Base-by-base conservation (phyloP, 2,329 filamentous ascomycete genomes). In the Dothistroma pini region DNA sequence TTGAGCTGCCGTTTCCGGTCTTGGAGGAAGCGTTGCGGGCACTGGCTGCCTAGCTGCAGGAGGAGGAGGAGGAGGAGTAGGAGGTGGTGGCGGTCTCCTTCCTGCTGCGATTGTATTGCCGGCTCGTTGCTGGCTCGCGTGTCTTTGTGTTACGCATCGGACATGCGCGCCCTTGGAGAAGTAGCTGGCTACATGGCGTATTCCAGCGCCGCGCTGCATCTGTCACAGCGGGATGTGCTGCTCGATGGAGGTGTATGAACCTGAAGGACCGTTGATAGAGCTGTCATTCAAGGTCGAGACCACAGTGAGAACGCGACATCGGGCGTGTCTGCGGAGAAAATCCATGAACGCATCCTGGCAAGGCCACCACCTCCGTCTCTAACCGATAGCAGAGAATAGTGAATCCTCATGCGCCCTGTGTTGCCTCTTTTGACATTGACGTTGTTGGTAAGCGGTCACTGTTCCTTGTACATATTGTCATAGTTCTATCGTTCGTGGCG, bases 141-240 rank as follows among this genome's bases (percentile, higher is more conserved):
- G 41, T 49, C 31, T 56, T 35, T 25, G 41, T 29, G 38, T 32
- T 19, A 31, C 22, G 32, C 19, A 22, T 48, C 48, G 54, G 52
- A 52, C 14, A 35, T 32, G 60, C n/a, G 53, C 31, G 51, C 61
- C 58, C 54, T 34, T 56, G 19, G 32, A 22, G 14, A 56, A 41
- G 5, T 44, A 54, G 61, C 63, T 57, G 63, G 61, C 63, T 66
- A 67, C 65, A 67, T 67, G 58, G 57, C 63, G 65, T 59, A 62
- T 49, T 25, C 56, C 56, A 29, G 35, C 35, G 54, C 56, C 54
- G 53, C 58, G 59, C 63, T 66, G 66, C 66, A 68, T 68, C 58
- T 32, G 51, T 31, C 31, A 53, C 51, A n/a, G 51, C 51, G 41
- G 41, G 16, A 44, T 19, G 14, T n/a, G 12, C 9, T 44, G 41